phyloP scores from a whole-genome alignment of 495 filamentous ascomycete species.

The Durotheca rogersii region DNA sequence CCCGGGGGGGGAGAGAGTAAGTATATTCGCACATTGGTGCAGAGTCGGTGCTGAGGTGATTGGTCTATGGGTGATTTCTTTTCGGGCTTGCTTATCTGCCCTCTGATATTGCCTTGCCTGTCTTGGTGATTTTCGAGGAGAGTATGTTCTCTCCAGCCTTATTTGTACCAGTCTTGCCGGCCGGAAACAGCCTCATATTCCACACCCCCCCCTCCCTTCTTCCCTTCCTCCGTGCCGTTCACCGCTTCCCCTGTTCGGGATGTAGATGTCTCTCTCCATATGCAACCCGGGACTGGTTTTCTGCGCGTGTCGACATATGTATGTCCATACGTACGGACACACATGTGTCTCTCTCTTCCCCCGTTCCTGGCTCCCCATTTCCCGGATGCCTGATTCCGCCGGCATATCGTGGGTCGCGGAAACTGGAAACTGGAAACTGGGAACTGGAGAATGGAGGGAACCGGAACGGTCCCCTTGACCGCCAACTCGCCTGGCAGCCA shows the following conservation, averaged over 20 bases:
- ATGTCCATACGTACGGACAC: slow-evolving; percentile 11
- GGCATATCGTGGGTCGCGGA: too few relatives aligned
- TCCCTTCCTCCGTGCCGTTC: background rate
- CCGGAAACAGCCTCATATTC: background rate
- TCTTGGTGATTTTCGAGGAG: too few relatives aligned
- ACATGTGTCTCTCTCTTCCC: background rate
- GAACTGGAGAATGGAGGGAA: background rate
- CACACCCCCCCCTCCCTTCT: too few relatives aligned
- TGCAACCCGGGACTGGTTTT: background rate
- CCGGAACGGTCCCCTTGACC: slow-evolving; percentile 3
- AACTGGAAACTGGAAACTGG: too few relatives aligned
- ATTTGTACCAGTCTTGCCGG: too few relatives aligned
- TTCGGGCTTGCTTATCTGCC: background rate
- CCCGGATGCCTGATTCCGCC: background rate
- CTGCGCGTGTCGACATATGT: too few relatives aligned
- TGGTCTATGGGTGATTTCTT: background rate
- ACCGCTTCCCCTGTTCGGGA: background rate
- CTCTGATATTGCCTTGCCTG: too few relatives aligned
- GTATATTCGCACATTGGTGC: background rate
- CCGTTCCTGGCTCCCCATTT: slow-evolving; percentile 1
- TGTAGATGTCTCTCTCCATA: background rate
- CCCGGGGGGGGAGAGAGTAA: background rate
- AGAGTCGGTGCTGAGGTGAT: background rate
- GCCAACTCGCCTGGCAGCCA: slow-evolving; percentile 9
- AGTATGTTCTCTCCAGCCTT: too few relatives aligned